Conservation (phyloP, 257 asterid genomes). For the Solanum megistacrolobum region DNA sequence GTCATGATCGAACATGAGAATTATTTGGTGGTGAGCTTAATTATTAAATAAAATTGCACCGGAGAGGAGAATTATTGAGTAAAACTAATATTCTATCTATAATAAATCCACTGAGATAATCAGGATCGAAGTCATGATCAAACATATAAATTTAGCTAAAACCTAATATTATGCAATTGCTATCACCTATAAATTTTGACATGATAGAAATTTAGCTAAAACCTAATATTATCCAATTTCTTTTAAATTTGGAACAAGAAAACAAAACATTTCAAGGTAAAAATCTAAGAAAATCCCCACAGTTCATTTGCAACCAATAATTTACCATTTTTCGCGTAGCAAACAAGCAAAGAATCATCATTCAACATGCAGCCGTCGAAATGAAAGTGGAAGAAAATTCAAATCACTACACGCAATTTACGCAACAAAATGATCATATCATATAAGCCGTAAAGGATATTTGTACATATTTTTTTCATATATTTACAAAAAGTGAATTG, state of each 20-base stretch:
- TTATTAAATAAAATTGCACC: neutral
- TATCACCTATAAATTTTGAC: no score
- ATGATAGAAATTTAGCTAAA: no score
- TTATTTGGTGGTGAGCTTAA: neutral
- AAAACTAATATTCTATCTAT: neutral
- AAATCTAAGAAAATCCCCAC: neutral
- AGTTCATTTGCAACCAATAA: neutral
- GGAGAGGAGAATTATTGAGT: neutral
- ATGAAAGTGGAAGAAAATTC: neutral
- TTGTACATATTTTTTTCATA: neutral
- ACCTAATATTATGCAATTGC: no score
- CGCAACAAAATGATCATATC: neutral
- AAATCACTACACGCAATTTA: neutral
- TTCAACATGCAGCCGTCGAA: neutral
- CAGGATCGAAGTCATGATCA: neutral
- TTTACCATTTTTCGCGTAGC: slow-evolving; percentile 17
- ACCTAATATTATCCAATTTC: neutral
- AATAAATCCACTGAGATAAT: neutral
- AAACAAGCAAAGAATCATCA: slow-evolving; percentile 36
- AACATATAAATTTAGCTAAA: neutral
- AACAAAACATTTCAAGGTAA: neutral
- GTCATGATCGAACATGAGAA: neutral
- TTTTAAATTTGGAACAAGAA: neutral
- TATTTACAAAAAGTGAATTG: slow-evolving; percentile 28
- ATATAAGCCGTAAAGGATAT: neutral